Evolutionary conservation across 1,284 basidiomycete species (phyloP).

Genomic region (Ceratobasidium sp.): DNA sequence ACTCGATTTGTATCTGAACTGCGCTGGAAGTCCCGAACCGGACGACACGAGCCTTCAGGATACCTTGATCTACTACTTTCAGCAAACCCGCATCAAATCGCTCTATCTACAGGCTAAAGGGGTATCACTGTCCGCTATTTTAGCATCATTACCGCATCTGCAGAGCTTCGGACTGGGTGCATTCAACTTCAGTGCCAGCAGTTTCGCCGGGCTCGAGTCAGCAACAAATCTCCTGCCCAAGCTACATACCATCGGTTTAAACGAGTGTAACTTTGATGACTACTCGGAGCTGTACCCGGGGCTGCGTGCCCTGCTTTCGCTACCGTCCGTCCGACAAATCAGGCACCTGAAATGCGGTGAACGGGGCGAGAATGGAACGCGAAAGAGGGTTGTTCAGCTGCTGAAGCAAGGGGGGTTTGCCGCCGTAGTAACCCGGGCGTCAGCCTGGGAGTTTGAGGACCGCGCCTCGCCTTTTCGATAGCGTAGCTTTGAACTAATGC

Average conservation of each 20-base stretch:
- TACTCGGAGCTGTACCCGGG: not conserved
- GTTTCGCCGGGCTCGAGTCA: not conserved
- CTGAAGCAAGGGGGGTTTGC: not conserved
- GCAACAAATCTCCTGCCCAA: not conserved
- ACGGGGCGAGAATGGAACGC: not conserved
- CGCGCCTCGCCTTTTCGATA: too few species aligned
- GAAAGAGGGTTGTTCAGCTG: not conserved
- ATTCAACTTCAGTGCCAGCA: not conserved
- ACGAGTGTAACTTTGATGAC: not conserved
- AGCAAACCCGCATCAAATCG: not conserved
- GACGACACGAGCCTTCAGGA: not conserved
- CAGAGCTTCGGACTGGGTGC: not conserved
- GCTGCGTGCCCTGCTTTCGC: not conserved
- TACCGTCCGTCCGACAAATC: conserved; percentile 8
- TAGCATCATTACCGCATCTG: not conserved
- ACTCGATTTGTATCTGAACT: not conserved
- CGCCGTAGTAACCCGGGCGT: not conserved
- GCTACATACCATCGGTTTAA: conserved; percentile 6
- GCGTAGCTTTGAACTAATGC: too few species aligned
- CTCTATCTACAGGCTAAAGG: not conserved
- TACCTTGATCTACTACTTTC: not conserved
- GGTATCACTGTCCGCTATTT: not conserved
- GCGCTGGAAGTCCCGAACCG: not conserved
- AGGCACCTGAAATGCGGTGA: not conserved
- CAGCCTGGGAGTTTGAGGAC: too few species aligned